Base-by-base conservation (phyloP, 306 rosid species). In the Quercus bicolor region DNA sequence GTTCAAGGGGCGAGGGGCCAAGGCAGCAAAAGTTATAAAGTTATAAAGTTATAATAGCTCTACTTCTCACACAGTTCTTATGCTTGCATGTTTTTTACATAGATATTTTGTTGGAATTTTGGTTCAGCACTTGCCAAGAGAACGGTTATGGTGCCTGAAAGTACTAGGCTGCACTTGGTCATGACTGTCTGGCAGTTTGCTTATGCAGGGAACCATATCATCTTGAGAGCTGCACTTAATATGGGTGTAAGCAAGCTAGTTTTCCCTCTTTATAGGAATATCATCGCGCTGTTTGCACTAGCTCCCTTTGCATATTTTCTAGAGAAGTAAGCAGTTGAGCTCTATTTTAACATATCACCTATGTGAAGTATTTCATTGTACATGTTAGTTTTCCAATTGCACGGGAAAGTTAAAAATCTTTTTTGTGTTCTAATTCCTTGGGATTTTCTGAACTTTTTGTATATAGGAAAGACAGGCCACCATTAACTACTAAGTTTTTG, bases 391-490 rank as follows among this genome's bases (percentile, higher is more conserved):
- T 79, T 76, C 84, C 56, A 71, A 72, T 21, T 57, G 64, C 64
- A 57, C 3, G 29, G 4, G 5, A n/a, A 23, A 9, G 28, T 59
- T 37, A 59, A 21, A 23, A 21, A 20, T 12, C 13, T 8, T 61
- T 57, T 61, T 43, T 68, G 56, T 18, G 13, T 40, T 31, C 64
- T 26, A 15, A 15, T 33, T 52, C 19, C 20, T 60, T 28, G 75
- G 8, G 10, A 66, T 34, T 75, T 10, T 77, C 3, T 59, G 56
- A 65, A 26, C 20, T 75, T 18, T 75, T 62, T 18, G 15, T 21
- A 6, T 26, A 51, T 52, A 90, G 94, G 88, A 86, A 86, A 79
- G 92, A 88, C 66, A 86, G 92, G 78, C 94, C 94, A 48, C 20
- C 79, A 48, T 16, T 90, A 34, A 86, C 87, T 28, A 14, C 26